phyloP scores from a whole-genome alignment of 257 asterid genomes.

The Salvia hispanica region DNA sequence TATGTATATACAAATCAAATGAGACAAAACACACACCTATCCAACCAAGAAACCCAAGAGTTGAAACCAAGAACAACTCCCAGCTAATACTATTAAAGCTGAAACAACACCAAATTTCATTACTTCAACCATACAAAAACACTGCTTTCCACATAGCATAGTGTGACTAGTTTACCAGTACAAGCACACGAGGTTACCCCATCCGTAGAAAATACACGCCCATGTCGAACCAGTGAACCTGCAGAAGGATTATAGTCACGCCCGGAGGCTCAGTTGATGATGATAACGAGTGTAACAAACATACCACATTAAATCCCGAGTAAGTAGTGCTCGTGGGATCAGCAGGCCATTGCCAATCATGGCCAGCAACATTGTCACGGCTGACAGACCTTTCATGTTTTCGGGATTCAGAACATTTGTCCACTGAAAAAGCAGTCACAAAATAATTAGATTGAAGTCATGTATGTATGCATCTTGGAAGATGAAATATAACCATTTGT shows the following conservation, averaged over 20 bases:
- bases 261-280: not conserved
- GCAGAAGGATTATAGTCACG: conserved; percentile 25
- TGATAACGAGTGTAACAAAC: conserved; percentile 4
- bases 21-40: conserved; percentile 43
- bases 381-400: conserved; percentile 84
- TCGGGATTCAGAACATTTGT: conserved; percentile 82
- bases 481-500: conserved; percentile 58
- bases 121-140: conserved; percentile 14
- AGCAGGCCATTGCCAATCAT: conserved; percentile 93
- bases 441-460: not conserved
- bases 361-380: conserved; percentile 88
- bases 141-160: not conserved
- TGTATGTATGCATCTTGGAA: conserved; percentile 4
- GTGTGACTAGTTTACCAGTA: conserved; percentile 52
- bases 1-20: not conserved
- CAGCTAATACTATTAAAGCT: conserved; percentile 70
- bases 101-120: conserved; percentile 28
- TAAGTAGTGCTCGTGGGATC: conserved; percentile 92
- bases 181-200: conserved; percentile 94
- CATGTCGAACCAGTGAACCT: conserved; percentile 94
- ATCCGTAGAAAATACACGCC: conserved; percentile 84
- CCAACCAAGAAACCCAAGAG: conserved; percentile 66
- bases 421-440: conserved; percentile 55
- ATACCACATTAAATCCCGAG: conserved; percentile 96
- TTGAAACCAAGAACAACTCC: conserved; percentile 81